A percentile compares a stretch with the other conserved stretches of the same genome.
Conservation (phyloP, 495 filamentous ascomycete genomes). For the Chaetomium fimeti region DNA sequence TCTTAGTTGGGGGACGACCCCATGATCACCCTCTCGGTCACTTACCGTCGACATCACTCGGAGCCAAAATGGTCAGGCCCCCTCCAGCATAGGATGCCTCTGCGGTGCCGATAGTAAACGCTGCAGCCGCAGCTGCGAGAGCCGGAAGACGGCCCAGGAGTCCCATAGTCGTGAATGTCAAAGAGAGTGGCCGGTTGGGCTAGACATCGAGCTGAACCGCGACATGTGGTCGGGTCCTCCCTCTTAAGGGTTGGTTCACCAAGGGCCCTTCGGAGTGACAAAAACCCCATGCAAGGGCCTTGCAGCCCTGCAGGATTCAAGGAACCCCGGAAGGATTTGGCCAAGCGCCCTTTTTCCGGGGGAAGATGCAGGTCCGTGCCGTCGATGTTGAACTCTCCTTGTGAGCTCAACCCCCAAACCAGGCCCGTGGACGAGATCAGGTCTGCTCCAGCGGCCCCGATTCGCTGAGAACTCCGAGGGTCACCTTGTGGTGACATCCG, state of each 20-base stretch:
- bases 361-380: background rate
- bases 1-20: background rate
- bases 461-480: no score
- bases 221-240: background rate
- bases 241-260: background rate
- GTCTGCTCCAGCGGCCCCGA: no score
- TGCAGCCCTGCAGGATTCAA: background rate
- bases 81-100: constrained; percentile 27
- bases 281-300: background rate
- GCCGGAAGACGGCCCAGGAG: background rate
- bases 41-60: constrained; percentile 33
- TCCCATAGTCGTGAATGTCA: background rate
- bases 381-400: background rate
- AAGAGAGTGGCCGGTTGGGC: background rate
- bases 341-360: background rate
- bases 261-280: background rate
- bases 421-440: no score
- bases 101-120: background rate
- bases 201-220: background rate
- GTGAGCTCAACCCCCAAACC: no score
- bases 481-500: background rate
- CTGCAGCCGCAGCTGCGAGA: constrained; percentile 2
- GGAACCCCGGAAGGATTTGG: background rate
- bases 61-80: constrained; percentile 34
- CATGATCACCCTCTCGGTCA: background rate